A percentile compares a stretch with the other conserved stretches of the same genome.
These are phyloP conservation scores for Penicillium daleae DNA, from an alignment of 495 filamentous ascomycete species.

Conservation along the genomic window DNA sequence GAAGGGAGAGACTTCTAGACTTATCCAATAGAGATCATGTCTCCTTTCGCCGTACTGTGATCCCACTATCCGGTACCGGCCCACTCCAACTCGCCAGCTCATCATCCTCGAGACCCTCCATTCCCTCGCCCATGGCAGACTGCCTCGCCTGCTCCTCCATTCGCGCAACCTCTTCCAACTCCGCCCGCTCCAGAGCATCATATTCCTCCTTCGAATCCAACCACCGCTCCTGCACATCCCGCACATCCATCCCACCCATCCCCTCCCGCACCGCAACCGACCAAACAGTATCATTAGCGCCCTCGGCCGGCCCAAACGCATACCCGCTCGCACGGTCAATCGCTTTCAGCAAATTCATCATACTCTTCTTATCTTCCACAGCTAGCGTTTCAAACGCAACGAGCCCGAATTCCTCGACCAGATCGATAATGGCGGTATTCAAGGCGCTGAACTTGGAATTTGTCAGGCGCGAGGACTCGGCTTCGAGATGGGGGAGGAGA, in stretches of 20 bases:
- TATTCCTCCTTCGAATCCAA: slow-evolving; percentile 85
- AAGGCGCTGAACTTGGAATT: slow-evolving; percentile 77
- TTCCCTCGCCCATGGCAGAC: slow-evolving; percentile 19
- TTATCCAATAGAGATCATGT: slow-evolving; percentile 25
- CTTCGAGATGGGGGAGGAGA: slow-evolving; percentile 76
- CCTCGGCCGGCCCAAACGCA: slow-evolving; percentile 88
- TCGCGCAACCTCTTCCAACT: slow-evolving; percentile 66
- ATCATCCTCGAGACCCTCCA: slow-evolving; percentile 31
- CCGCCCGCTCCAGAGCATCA: slow-evolving; percentile 75
- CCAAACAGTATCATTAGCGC: slow-evolving; percentile 93
- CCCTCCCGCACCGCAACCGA: slow-evolving; percentile 91
- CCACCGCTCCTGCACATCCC: slow-evolving; percentile 95
- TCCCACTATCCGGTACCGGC: slow-evolving; percentile 47
- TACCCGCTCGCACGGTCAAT: slow-evolving; percentile 93
- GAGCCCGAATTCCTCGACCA: slow-evolving; percentile 86
- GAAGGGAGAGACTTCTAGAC: background rate
- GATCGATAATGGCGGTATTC: slow-evolving; percentile 82
- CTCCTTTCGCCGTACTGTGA: slow-evolving; percentile 49
- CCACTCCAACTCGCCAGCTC: slow-evolving; percentile 38
- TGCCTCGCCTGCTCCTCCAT: slow-evolving; percentile 38
- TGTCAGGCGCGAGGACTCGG: slow-evolving; percentile 58
- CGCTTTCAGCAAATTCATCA: slow-evolving; percentile 85
- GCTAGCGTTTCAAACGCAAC: slow-evolving; percentile 92
- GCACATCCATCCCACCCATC: slow-evolving; percentile 72
- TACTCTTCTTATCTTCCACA: slow-evolving; percentile 93